phyloP scores from a whole-genome alignment of 768 basidiomycete genomes.

The Kwoniella dejecticola region DNA sequence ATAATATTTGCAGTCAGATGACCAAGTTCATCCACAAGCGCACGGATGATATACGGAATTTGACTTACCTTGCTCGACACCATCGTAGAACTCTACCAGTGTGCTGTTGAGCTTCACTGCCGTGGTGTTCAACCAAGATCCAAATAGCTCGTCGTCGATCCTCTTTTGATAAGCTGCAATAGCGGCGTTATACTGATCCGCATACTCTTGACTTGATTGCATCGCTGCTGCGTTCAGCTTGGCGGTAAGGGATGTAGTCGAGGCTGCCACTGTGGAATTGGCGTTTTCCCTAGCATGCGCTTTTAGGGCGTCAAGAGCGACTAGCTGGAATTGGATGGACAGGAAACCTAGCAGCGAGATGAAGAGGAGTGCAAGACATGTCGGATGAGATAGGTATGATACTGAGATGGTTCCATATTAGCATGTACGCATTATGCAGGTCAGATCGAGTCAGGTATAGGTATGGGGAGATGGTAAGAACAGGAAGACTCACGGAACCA shows the following conservation, averaged over 20 bases:
- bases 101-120: conserved; percentile 85
- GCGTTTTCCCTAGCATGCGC: conserved; percentile 68
- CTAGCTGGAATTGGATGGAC: conserved; percentile 81
- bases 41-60: too few species aligned
- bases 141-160: conserved; percentile 85
- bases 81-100: conserved; percentile 80
- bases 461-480: too few species aligned
- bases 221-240: conserved; percentile 82
- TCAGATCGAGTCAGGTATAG: too few species aligned
- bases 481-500: conserved; percentile 73
- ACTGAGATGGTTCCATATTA: conserved; percentile 56
- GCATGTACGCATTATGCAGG: too few species aligned
- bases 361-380: conserved; percentile 84
- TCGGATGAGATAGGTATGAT: conserved; percentile 86
- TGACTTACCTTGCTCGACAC: conserved; percentile 72
- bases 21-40: too few species aligned
- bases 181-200: conserved; percentile 71
- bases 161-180: conserved; percentile 70
- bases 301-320: conserved; percentile 73
- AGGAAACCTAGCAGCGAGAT: conserved; percentile 90
- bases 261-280: conserved; percentile 64
- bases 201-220: conserved; percentile 76
- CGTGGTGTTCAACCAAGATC: conserved; percentile 85
- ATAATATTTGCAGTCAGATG: not conserved
- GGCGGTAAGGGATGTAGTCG: conserved; percentile 41